Conservation (phyloP, 768 basidiomycete genomes). For the Kwoniella dejecticola region DNA sequence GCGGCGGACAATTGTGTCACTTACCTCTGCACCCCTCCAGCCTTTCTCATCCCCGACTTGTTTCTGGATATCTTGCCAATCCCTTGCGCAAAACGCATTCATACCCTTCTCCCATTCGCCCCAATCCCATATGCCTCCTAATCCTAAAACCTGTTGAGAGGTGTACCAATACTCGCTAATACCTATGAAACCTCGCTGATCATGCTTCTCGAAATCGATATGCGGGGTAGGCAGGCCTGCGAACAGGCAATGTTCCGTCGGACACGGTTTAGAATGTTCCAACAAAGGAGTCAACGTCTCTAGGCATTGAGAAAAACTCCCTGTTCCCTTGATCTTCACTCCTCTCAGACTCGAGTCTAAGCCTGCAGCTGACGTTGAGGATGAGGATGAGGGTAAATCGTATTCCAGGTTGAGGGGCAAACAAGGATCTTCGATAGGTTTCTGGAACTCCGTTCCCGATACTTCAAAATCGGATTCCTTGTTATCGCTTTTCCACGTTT, state of each 20-base stretch:
- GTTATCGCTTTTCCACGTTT: slow-evolving; percentile 60
- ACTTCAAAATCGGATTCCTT: slow-evolving; percentile 13
- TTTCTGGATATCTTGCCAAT: slow-evolving; percentile 74
- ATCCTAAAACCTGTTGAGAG: slow-evolving; percentile 90
- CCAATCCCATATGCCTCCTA: slow-evolving; percentile 93
- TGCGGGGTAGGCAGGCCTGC: slow-evolving; percentile 90
- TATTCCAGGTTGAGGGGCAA: slow-evolving; percentile 74
- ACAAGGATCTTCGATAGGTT: slow-evolving; percentile 76
- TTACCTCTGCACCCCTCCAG: slow-evolving; percentile 61
- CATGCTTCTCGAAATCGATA: slow-evolving; percentile 75
- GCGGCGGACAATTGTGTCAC: slow-evolving; percentile 25
- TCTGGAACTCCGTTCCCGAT: slow-evolving; percentile 14
- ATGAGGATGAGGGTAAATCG: too few species aligned
- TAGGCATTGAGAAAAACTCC: slow-evolving; percentile 85
- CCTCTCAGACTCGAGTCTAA: slow-evolving; percentile 14
- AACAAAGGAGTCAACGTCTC: slow-evolving; percentile 71
- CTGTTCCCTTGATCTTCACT: slow-evolving; percentile 75
- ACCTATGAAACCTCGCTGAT: slow-evolving; percentile 75
- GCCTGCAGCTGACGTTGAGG: too few species aligned
- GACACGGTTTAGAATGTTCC: slow-evolving; percentile 80
- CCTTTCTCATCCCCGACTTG: slow-evolving; percentile 64
- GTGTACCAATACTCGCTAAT: slow-evolving; percentile 99
- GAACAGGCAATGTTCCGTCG: slow-evolving; percentile 76
- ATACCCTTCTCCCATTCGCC: slow-evolving; percentile 95
- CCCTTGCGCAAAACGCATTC: slow-evolving; percentile 73